phyloP scores from a whole-genome alignment of 495 filamentous ascomycete species.

The Achaetomiella virescens region DNA sequence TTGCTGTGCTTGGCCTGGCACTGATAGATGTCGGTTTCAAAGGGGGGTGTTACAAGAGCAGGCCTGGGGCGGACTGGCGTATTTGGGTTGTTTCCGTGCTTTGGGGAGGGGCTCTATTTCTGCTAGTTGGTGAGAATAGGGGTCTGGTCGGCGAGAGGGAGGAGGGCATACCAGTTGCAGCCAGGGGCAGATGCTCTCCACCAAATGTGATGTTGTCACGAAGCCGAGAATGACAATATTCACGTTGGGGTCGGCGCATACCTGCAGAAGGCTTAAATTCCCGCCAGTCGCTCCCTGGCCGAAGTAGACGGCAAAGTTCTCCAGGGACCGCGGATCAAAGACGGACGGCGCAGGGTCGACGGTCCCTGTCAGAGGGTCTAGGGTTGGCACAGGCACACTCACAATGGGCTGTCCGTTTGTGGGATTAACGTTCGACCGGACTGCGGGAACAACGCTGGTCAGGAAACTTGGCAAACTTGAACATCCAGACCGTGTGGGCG shows the following conservation, averaged over 20 bases:
- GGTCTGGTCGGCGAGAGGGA: background rate
- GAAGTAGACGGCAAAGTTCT: constrained; percentile 16
- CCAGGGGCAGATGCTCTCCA: constrained; percentile 5
- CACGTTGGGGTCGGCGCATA: constrained; percentile 17
- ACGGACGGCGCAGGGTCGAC: background rate
- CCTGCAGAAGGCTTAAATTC: constrained; percentile 2
- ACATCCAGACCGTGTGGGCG: background rate
- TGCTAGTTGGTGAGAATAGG: background rate
- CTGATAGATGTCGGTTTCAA: constrained; percentile 42
- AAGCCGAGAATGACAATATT: constrained; percentile 21
- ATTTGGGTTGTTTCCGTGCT: constrained; percentile 5
- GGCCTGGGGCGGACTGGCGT: constrained; percentile 1
- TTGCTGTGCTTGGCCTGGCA: constrained; percentile 55
- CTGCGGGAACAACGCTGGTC: background rate
- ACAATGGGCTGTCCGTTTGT: background rate
- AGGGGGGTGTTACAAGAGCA: constrained; percentile 9
- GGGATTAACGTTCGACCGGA: background rate
- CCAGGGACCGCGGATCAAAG: constrained; percentile 9
- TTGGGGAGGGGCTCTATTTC: background rate
- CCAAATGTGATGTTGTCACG: constrained; percentile 9
- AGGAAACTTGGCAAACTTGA: background rate
- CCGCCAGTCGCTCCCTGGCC: constrained; percentile 1
- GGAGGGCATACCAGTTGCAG: constrained; percentile 8
- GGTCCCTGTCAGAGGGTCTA: background rate
- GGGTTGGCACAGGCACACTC: background rate